Evolutionary conservation across 495 filamentous ascomycete genomes (phyloP).

Genomic region (Talaromyces nanjingensis): DNA sequence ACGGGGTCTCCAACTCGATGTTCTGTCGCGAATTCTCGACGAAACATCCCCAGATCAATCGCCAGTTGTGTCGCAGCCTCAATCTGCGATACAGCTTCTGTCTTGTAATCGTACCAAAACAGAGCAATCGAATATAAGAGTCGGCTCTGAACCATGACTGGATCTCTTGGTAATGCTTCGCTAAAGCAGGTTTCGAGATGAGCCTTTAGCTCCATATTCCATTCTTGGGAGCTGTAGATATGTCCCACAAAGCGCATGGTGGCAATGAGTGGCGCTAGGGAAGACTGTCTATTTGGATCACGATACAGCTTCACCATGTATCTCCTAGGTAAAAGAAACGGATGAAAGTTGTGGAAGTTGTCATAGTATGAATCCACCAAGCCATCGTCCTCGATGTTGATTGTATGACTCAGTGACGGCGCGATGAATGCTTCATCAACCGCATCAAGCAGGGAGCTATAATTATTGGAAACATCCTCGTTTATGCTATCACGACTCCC

Average conservation of each 20-base stretch:
- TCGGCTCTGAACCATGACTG: conserved; percentile 22
- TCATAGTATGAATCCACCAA: conserved; percentile 25
- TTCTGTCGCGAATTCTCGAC: conserved; percentile 13
- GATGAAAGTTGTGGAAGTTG: conserved; percentile 24
- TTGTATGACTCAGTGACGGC: background rate
- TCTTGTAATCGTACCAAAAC: conserved; percentile 26
- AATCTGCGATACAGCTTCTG: conserved; percentile 17
- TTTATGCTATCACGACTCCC: background rate
- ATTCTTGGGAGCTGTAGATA: conserved; percentile 17
- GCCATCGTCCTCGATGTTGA: conserved; percentile 15
- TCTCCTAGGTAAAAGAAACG: conserved; percentile 17
- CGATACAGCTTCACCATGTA: conserved; percentile 14
- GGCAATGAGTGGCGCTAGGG: conserved; percentile 16
- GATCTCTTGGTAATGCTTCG: conserved; percentile 47
- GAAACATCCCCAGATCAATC: conserved; percentile 20
- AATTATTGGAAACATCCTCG: background rate
- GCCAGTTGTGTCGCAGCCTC: conserved; percentile 31
- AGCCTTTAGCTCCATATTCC: conserved; percentile 16
- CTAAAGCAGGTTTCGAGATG: conserved; percentile 34
- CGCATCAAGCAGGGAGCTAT: background rate
- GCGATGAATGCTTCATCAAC: background rate
- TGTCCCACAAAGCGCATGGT: conserved; percentile 20
- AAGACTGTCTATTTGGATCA: conserved; percentile 16
- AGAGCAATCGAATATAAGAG: conserved; percentile 26
- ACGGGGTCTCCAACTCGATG: conserved; percentile 18